Conservation (phyloP, 1,139 yeast species). For the Hemisphaericaspora lyxosophila region DNA sequence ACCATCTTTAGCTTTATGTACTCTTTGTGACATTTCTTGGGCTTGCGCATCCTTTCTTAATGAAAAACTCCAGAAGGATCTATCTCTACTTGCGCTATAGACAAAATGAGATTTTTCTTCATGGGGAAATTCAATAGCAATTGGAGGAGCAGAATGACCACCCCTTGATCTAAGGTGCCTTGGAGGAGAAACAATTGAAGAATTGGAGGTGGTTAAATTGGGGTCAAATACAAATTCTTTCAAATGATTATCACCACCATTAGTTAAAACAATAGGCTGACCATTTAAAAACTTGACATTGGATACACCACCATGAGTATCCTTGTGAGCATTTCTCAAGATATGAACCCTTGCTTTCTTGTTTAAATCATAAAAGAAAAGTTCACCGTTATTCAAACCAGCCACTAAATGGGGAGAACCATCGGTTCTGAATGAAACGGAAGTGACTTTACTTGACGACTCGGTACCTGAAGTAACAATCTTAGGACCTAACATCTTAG, state of each 20-base stretch:
- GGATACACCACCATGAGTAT: slow-evolving; percentile 77
- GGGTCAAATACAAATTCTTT: slow-evolving; percentile 96
- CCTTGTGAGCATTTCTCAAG: slow-evolving; percentile 70
- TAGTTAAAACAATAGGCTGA: slow-evolving; percentile 87
- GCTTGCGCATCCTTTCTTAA: slow-evolving; percentile 95
- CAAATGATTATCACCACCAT: slow-evolving; percentile 88
- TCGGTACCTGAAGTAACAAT: slow-evolving; percentile 59
- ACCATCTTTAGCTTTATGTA: slow-evolving; percentile 53
- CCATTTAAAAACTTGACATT: slow-evolving; percentile 79
- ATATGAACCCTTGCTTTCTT: slow-evolving; percentile 72
- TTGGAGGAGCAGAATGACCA: slow-evolving; percentile 94
- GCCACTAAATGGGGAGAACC: slow-evolving; percentile 83
- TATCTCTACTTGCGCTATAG: slow-evolving; percentile 84
- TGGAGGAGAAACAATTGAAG: slow-evolving; percentile 79
- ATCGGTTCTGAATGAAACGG: slow-evolving; percentile 89
- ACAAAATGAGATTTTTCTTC: slow-evolving; percentile 78
- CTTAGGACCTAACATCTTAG: slow-evolving; percentile 50
- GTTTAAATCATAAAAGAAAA: slow-evolving; percentile 81
- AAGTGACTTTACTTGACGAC: slow-evolving; percentile 50
- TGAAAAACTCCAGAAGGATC: slow-evolving; percentile 87
- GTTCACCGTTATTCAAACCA: slow-evolving; percentile 77
- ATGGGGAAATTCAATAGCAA: slow-evolving; percentile 73
- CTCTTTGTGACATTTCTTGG: slow-evolving; percentile 84
- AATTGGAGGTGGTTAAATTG: slow-evolving; percentile 64
- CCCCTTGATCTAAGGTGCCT: slow-evolving; percentile 91